These are phyloP conservation scores for Arctostaphylos glauca DNA, from an alignment of 148 eudicot genomes.

Conservation along the genomic window DNA sequence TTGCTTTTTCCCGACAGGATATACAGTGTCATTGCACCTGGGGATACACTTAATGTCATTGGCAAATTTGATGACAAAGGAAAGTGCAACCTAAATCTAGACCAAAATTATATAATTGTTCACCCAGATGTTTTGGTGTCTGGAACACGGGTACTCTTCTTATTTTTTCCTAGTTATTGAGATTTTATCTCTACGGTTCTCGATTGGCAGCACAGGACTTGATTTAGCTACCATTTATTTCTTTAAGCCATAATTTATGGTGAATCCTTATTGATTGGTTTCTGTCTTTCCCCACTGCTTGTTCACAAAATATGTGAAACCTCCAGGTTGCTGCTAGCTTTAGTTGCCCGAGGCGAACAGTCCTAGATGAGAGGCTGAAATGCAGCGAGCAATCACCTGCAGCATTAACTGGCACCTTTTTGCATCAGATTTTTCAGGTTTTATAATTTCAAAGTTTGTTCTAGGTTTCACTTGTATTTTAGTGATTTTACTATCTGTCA, in stretches of 20 bases:
- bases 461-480: background rate
- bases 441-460: background rate
- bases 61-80: slow-evolving; percentile 76
- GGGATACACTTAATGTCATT: slow-evolving; percentile 78
- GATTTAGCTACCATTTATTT: background rate
- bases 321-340: slow-evolving; percentile 86
- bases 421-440: slow-evolving; percentile 97
- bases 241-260: background rate
- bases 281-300: background rate
- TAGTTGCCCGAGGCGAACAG: slow-evolving; percentile 85
- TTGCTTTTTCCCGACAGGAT: slow-evolving; percentile 42
- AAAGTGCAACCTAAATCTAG: slow-evolving; percentile 70
- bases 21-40: slow-evolving; percentile 79
- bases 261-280: background rate
- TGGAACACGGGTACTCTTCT: slow-evolving; percentile 77
- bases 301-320: slow-evolving; percentile 14
- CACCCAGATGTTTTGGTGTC: slow-evolving; percentile 85
- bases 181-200: background rate
- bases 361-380: slow-evolving; percentile 89
- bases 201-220: background rate
- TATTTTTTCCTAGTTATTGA: background rate
- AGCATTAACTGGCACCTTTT: slow-evolving; percentile 81
- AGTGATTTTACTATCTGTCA: background rate
- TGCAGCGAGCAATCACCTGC: slow-evolving; percentile 64
- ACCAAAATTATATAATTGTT: slow-evolving; percentile 70